Conservation (phyloP, 139 green algal genomes). For the Ettlia oleoabundans region DNA sequence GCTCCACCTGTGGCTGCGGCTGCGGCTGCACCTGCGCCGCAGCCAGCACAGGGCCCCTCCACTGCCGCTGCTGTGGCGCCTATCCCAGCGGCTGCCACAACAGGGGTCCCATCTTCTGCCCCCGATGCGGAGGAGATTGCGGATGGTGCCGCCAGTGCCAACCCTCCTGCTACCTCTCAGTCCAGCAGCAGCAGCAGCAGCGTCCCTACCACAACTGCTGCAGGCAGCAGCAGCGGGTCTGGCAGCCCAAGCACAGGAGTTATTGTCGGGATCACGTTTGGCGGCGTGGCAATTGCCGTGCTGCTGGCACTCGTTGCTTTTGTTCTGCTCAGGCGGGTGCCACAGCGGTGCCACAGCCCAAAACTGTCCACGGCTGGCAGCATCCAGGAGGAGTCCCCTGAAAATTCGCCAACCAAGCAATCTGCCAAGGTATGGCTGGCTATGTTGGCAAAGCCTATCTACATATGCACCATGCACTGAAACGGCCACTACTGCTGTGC, state of each 20-base stretch:
- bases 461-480: too few relatives aligned
- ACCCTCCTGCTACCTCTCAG: background rate
- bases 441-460: too few relatives aligned
- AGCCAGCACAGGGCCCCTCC: background rate
- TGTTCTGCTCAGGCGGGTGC: background rate
- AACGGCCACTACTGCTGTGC: too few relatives aligned
- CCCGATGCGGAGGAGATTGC: background rate
- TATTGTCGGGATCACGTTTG: constrained; percentile 7
- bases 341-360: background rate
- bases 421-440: background rate
- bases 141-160: background rate
- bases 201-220: background rate
- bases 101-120: too few relatives aligned
- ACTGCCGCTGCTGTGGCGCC: background rate
- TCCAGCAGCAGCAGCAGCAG: background rate
- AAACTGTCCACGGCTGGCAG: background rate
- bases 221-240: background rate
- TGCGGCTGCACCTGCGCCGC: background rate
- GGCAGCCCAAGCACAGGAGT: background rate
- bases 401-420: background rate
- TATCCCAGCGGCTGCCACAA: too few relatives aligned
- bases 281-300: background rate
- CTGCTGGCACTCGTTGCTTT: background rate
- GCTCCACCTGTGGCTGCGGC: too few relatives aligned
- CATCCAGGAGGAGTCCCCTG: background rate